Evolutionary conservation across 306 rosid species (phyloP).

Genomic region (Citrullus colocynthis): DNA sequence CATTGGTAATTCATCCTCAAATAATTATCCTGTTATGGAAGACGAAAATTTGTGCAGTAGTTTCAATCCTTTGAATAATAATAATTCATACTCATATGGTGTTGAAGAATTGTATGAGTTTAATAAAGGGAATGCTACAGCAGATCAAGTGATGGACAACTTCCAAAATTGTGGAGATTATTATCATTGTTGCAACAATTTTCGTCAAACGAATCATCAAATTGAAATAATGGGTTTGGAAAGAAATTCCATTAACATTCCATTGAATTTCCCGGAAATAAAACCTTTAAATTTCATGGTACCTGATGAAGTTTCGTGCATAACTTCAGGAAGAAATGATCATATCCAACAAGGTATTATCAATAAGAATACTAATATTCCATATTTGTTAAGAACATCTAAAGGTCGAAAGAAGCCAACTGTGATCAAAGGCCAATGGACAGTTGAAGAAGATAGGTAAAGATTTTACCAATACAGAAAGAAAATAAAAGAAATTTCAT

Average conservation of each 20-base stretch:
- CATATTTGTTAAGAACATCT: conserved; percentile 22
- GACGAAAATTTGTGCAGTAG: conserved; percentile 18
- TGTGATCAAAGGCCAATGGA: conserved; percentile 88
- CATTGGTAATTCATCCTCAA: conserved; percentile 35
- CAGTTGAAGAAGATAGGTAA: conserved; percentile 77
- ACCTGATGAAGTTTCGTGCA: conserved; percentile 61
- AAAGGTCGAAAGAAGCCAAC: conserved; percentile 44
- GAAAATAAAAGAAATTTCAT: background rate
- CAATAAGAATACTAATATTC: conserved; percentile 23
- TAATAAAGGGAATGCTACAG: conserved; percentile 33
- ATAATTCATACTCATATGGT: conserved; percentile 13
- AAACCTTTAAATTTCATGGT: conserved; percentile 36
- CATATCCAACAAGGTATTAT: conserved; percentile 25
- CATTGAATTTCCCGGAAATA: conserved; percentile 18
- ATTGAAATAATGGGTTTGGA: conserved; percentile 23
- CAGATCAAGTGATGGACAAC: conserved; percentile 43
- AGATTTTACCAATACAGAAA: no score
- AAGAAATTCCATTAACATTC: conserved; percentile 11
- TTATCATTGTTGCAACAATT: conserved; percentile 12
- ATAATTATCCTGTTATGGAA: conserved; percentile 25
- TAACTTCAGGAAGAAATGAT: conserved; percentile 31
- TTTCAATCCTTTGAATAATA: conserved; percentile 23
- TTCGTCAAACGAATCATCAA: conserved; percentile 22
- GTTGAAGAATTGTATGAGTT: conserved; percentile 22
- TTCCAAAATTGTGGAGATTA: conserved; percentile 28